These are phyloP conservation scores for Phytomonas sp. DNA, from an alignment of 208 protist species.

Conservation along the genomic window DNA sequence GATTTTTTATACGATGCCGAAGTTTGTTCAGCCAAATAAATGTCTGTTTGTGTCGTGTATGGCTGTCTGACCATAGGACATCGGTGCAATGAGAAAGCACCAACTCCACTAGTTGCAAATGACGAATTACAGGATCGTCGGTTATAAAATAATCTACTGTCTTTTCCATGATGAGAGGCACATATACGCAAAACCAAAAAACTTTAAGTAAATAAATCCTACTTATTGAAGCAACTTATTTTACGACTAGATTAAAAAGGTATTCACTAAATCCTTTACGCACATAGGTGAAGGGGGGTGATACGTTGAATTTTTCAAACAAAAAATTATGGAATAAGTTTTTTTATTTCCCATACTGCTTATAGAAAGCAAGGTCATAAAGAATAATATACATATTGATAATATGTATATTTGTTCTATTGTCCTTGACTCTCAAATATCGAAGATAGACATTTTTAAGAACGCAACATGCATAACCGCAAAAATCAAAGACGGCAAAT, in stretches of 20 bases:
- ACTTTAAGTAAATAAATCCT: not conserved
- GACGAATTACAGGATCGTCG: slow-evolving; percentile 47
- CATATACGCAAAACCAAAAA: not conserved
- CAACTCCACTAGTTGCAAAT: slow-evolving; percentile 39
- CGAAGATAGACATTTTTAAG: not conserved
- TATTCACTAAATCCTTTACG: not conserved
- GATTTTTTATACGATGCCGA: slow-evolving; percentile 6
- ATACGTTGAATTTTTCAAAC: not conserved
- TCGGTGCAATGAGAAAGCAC: slow-evolving; percentile 43
- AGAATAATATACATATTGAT: not conserved
- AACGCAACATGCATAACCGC: not conserved
- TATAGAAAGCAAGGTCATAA: not conserved
- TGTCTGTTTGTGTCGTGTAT: slow-evolving; percentile 20
- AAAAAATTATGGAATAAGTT: not conserved
- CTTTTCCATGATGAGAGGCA: slow-evolving; percentile 8
- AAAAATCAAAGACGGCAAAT: too few species aligned
- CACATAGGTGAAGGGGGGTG: not conserved
- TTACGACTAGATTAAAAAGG: not conserved
- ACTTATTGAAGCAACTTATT: not conserved
- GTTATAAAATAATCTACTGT: slow-evolving; percentile 27
- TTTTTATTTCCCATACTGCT: not conserved
- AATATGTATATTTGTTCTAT: not conserved
- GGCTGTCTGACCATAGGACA: slow-evolving; percentile 32
- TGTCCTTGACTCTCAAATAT: not conserved
- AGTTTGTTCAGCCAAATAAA: slow-evolving; percentile 31